These are phyloP conservation scores for Liquidambar formosana DNA, from an alignment of 164 flowering plant species.

Conservation along the genomic window DNA sequence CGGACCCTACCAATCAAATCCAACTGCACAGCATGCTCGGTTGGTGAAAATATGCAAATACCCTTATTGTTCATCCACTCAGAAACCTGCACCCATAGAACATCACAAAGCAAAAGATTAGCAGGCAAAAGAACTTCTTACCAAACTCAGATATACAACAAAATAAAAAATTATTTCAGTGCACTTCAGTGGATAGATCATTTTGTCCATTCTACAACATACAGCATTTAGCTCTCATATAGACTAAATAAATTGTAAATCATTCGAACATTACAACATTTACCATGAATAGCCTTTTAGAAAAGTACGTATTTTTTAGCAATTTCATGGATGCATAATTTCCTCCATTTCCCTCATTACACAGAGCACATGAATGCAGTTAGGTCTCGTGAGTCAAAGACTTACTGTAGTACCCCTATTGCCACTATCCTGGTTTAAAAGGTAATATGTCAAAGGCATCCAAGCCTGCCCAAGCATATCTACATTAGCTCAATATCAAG, in stretches of 20 bases:
- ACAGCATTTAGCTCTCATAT: background rate
- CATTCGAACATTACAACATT: no score
- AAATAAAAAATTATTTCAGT: no score
- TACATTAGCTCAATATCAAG: no score
- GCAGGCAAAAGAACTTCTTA: background rate
- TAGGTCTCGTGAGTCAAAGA: background rate
- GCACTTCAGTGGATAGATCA: background rate
- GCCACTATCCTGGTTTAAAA: background rate
- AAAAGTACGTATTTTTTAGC: no score
- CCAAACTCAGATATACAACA: no score
- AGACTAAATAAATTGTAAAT: background rate
- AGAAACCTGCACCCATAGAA: slow-evolving; percentile 55
- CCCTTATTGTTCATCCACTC: slow-evolving; percentile 73
- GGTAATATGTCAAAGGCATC: background rate
- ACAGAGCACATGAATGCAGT: no score
- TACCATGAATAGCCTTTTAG: no score
- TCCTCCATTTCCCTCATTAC: no score
- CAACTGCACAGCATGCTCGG: slow-evolving; percentile 70
- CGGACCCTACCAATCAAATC: slow-evolving; percentile 71
- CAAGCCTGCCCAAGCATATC: no score
- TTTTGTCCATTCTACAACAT: background rate
- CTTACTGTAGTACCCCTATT: background rate
- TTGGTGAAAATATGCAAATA: slow-evolving; percentile 42
- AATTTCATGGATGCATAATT: no score
- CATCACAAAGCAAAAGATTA: background rate